Base-by-base conservation (phyloP, 2,329 filamentous ascomycete genomes). In the Ophiocordyceps robertsii region DNA sequence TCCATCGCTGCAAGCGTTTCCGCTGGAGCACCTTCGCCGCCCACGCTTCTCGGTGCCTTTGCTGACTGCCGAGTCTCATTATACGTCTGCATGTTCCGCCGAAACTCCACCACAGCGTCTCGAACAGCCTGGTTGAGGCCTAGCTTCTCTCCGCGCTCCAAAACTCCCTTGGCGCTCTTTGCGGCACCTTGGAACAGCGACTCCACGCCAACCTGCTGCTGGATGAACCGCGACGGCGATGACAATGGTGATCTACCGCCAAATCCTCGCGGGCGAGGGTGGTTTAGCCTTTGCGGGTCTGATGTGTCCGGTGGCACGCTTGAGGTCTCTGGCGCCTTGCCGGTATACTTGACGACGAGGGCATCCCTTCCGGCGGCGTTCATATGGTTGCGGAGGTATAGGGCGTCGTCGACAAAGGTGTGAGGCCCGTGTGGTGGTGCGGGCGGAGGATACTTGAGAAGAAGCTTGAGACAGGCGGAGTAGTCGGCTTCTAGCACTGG, bases 401-500 rank as follows among this genome's bases (percentile, higher is more conserved):
- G 60, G 1, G 88, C 92, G 61, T 98, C 92, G 44, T 86, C 76
- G 38, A 95, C 84, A 52, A 96, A 86, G 0, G 80, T 84, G 49
- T 83, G 77, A 14, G 89, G 82, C 0, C 78, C 77, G 49, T 82
- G 67, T 1, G 78, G 71, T 3, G 67, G 62, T 6, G 68, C 55
- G 3, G 82, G 82, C 1, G 77, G 67, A 2, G 87, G 87, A 51
- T 96, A 96, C 52, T 86, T 85, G 2, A 96, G 72, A 24, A 96
- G 68, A 2, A 93, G 65, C 43, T 86, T 82, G 42, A 98, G 67
- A 9, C 86, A 90, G 31, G 78, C 75, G 2, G 92, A 90, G 55
- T 95, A 95, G 59, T 96, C 90, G 12, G 85, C 80, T 48, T 86
- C 78, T 24, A 96, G 66, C 31, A 98, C 84, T 88, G 47, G 8